Evolutionary conservation across 139 green algal species (phyloP).

Genomic region (Pseudopediastrum boryanum): DNA sequence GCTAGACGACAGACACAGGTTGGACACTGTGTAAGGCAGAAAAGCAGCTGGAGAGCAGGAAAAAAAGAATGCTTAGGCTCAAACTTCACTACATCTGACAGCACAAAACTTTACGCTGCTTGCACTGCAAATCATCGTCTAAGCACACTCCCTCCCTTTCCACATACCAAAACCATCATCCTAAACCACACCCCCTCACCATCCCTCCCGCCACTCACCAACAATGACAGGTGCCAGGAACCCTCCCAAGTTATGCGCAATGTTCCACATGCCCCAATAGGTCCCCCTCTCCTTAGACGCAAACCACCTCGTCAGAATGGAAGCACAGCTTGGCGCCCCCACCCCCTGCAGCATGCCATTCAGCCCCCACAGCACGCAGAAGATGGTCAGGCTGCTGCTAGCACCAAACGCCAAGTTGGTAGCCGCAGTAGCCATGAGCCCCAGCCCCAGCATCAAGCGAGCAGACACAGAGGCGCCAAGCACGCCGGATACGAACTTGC

Average conservation of each 20-base stretch:
- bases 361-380: slow-evolving; percentile 75
- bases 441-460: slow-evolving; percentile 74
- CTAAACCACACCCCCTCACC: too few species aligned
- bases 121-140: too few species aligned
- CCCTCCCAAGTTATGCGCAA: slow-evolving; percentile 90
- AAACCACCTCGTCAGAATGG: slow-evolving; percentile 87
- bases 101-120: too few species aligned
- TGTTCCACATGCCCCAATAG: slow-evolving; percentile 81
- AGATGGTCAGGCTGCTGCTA: slow-evolving; percentile 67
- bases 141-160: too few species aligned
- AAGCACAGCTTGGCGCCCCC: slow-evolving; percentile 79
- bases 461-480: slow-evolving; percentile 75
- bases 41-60: too few species aligned
- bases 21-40: too few species aligned
- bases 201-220: slow-evolving; percentile 38
- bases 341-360: slow-evolving; percentile 83
- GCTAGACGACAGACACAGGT: too few species aligned
- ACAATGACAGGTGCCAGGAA: slow-evolving; percentile 88
- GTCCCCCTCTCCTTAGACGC: slow-evolving; percentile 76
- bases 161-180: too few species aligned
- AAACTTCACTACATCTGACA: too few species aligned
- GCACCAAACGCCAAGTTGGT: slow-evolving; percentile 87
- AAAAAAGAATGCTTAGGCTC: too few species aligned
- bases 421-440: slow-evolving; percentile 77
- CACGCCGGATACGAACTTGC: slow-evolving; percentile 59